These are phyloP conservation scores for Pochonia chlamydosporia DNA, from an alignment of 2,329 filamentous ascomycete species.

Conservation along the genomic window DNA sequence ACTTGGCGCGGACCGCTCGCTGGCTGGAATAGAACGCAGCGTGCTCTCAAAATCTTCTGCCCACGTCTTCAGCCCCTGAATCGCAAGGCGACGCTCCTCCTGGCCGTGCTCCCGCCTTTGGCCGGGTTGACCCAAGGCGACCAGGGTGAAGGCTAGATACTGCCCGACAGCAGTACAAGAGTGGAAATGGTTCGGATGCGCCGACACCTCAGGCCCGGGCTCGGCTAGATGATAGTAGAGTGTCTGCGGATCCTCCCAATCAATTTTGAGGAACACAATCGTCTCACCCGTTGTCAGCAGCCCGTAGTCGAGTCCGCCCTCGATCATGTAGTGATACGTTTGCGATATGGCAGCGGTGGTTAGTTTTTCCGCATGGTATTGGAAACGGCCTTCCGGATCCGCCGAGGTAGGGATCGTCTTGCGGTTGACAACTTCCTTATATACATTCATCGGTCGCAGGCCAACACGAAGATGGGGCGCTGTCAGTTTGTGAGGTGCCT, in stretches of 20 bases:
- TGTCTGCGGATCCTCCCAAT: conserved; percentile 19
- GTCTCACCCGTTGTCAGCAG: conserved; percentile 36
- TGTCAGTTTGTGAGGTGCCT: conserved; percentile 40
- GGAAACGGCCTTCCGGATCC: conserved; percentile 25
- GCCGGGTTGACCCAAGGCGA: conserved; percentile 15
- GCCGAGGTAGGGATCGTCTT: conserved; percentile 18
- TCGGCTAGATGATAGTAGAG: conserved; percentile 26
- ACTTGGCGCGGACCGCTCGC: conserved; percentile 11
- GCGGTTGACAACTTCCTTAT: conserved; percentile 27
- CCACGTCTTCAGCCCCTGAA: conserved; percentile 8
- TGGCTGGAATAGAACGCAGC: conserved; percentile 14
- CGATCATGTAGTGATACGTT: conserved; percentile 45
- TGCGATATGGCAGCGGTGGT: conserved; percentile 38
- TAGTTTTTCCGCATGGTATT: conserved; percentile 25
- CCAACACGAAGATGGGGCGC: conserved; percentile 33
- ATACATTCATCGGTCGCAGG: conserved; percentile 35
- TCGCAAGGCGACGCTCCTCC: neutral
- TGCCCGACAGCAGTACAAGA: conserved; percentile 21
- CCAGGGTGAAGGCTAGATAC: conserved; percentile 18
- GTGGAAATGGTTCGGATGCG: conserved; percentile 13
- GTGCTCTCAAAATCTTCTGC: conserved; percentile 18
- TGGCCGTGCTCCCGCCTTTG: neutral
- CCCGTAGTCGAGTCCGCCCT: conserved; percentile 36
- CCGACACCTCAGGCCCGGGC: conserved; percentile 15
- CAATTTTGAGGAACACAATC: conserved; percentile 36